phyloP scores from a whole-genome alignment of 1,284 basidiomycete species.

The Meripilus lineatus region DNA sequence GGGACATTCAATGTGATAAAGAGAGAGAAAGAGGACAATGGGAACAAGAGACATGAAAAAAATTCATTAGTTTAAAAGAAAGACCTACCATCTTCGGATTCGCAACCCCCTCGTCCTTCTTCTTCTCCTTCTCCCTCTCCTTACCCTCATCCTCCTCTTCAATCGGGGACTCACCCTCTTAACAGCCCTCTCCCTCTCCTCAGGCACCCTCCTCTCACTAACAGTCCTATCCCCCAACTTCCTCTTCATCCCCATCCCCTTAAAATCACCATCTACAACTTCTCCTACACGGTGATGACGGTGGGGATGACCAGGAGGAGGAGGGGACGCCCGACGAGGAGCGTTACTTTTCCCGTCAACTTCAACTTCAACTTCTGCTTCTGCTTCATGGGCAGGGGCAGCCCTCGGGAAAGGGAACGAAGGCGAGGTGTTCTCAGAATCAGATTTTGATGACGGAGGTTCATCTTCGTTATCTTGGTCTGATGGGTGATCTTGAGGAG shows the following conservation, averaged over 20 bases:
- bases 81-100: not conserved
- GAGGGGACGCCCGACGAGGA: not conserved
- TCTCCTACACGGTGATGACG: not conserved
- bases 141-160: constrained; percentile 53
- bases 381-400: not conserved
- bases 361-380: not conserved
- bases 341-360: no score
- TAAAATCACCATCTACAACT: constrained; percentile 39
- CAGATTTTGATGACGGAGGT: not conserved
- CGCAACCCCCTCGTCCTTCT: constrained; percentile 8
- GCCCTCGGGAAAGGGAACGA: constrained; percentile 8
- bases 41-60: no score
- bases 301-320: not conserved
- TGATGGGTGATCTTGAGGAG: no score
- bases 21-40: no score
- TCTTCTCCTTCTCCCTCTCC: constrained; percentile 41
- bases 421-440: not conserved
- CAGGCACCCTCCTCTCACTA: constrained; percentile 29
- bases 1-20: no score
- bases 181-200: constrained; percentile 21
- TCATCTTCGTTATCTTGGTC: no score
- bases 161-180: constrained; percentile 33
- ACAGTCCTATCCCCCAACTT: constrained; percentile 46
- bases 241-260: constrained; percentile 58
- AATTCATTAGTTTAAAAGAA: no score